Conservation (phyloP, 2,329 filamentous ascomycete species). For the Balansia obtecta region DNA sequence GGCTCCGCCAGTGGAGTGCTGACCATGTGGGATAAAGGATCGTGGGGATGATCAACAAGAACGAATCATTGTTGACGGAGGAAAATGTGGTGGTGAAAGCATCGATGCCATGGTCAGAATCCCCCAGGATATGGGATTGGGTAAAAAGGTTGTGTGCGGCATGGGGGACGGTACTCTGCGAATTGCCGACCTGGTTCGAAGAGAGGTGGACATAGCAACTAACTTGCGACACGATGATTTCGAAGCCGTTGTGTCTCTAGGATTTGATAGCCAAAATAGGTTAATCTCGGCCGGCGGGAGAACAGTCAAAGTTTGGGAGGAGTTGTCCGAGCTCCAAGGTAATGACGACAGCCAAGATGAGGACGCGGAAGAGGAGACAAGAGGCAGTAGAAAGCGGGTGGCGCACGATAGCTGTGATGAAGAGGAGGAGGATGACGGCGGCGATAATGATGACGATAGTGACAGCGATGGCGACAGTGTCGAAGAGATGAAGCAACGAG, state of each 20-base stretch:
- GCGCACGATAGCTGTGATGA: conserved; percentile 27
- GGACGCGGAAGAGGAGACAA: conserved; percentile 28
- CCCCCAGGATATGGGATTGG: conserved; percentile 55
- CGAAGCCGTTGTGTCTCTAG: conserved; percentile 71
- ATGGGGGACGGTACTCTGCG: conserved; percentile 69
- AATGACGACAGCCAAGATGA: conserved; percentile 33
- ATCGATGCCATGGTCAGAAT: conserved; percentile 66
- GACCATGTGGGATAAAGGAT: conserved; percentile 86
- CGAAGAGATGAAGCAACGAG: conserved; percentile 30
- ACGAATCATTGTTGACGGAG: conserved; percentile 62
- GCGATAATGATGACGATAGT: conserved; percentile 31
- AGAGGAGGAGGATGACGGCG: conserved; percentile 34
- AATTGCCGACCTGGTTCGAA: conserved; percentile 62
- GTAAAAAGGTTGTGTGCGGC: conserved; percentile 68
- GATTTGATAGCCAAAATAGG: conserved; percentile 72
- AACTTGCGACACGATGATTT: conserved; percentile 66
- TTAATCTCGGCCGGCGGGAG: conserved; percentile 84
- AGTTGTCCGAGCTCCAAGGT: conserved; percentile 45
- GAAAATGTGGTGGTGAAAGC: conserved; percentile 55
- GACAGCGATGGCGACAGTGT: conserved; percentile 17
- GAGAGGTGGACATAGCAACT: conserved; percentile 55
- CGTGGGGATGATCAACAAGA: conserved; percentile 96
- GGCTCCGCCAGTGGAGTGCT: conserved; percentile 68
- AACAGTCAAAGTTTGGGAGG: conserved; percentile 87
- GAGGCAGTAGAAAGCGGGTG: conserved; percentile 8